Conservation (phyloP, 768 basidiomycete species). For the Leccinum rimulosum region DNA sequence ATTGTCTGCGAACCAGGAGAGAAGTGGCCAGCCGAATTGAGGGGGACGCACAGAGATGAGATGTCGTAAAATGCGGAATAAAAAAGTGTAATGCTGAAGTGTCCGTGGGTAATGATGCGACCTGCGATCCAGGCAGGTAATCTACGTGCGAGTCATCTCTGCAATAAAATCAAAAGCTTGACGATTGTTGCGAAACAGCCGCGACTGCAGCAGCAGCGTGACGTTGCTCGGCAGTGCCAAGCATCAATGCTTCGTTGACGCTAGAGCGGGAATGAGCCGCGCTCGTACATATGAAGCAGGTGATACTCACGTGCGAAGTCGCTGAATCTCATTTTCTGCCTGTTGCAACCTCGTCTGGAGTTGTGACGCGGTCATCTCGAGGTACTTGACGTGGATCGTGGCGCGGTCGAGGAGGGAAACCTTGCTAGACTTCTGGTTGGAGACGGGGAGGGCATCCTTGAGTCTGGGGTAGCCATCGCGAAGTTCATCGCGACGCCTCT, state of each 20-base stretch:
- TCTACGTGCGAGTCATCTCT: constrained; percentile 41
- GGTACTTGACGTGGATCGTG: constrained; percentile 82
- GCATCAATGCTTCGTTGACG: constrained; percentile 88
- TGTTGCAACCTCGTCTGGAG: constrained; percentile 73
- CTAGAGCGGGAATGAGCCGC: constrained; percentile 27
- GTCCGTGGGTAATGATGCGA: constrained; percentile 53
- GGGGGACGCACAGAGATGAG: constrained; percentile 20
- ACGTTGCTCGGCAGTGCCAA: constrained; percentile 74
- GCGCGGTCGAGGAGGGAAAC: constrained; percentile 87
- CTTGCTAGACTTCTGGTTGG: constrained; percentile 93
- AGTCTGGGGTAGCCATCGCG: constrained; percentile 88
- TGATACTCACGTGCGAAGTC: constrained; percentile 57
- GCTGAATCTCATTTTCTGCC: constrained; percentile 77
- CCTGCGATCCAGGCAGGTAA: constrained; percentile 57
- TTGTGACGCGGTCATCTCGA: constrained; percentile 76
- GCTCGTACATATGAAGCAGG: not conserved
- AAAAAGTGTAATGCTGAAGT: constrained; percentile 35
- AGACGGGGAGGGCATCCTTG: constrained; percentile 85
- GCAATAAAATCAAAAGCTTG: constrained; percentile 46
- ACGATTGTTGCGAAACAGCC: constrained; percentile 44
- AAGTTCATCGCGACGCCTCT: constrained; percentile 89
- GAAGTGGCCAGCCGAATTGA: constrained; percentile 18
- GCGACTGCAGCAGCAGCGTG: constrained; percentile 56
- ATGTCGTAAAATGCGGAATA: constrained; percentile 45
- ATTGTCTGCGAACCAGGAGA: constrained; percentile 29